Base-by-base conservation (phyloP, 108 stramenopile genomes). In the Stephanodiscus triporus region DNA sequence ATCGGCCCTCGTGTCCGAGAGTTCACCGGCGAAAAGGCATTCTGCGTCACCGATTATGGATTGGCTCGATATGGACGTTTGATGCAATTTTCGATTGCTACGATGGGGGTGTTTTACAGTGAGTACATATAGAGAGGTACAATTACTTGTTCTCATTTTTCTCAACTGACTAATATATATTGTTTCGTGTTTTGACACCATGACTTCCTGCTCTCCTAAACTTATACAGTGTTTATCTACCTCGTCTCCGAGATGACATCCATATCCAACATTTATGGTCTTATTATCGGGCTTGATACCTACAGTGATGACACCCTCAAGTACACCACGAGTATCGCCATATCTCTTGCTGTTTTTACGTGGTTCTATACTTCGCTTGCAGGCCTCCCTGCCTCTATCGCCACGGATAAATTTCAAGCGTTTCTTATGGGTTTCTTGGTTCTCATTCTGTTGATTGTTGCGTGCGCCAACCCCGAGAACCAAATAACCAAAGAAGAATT, bases 341-440 rank as follows among this genome's bases (percentile, higher is more conserved):
- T 86, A 47, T 80, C 67, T 11, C 63, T 89, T 11, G 88, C 81
- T 19, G 81, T 82, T 11, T 79, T 89, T 27, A 92, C 91, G 16
- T 64, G 84, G 57, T 83, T 84, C 61, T 92, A 92, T 70, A 89
- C 91, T 22, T 76, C 81, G 17, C 20, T 88, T 6, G 88, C 84
- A 13, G 91, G 91, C 16, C 67, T 92, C 20, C 91, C 91, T 8
- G 87, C 88, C 40, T 85, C 84, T 0, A 87, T 92, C 56, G 79
- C 87, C 38, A 92, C 91, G 3, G 91, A 92, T 80, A 88, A 86
- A 62, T 88, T 89, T 30, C 91, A 92, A 70, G 91, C 88, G 10
- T 55, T 83, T 24, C 76, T 88, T 51, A 88, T 92, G 86, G 59
- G 71, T 34, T 16, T 72, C 36, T 70, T 92, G 62, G 84, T 89